phyloP scores from a whole-genome alignment of 345 rosid species.

The Brassica nigra region DNA sequence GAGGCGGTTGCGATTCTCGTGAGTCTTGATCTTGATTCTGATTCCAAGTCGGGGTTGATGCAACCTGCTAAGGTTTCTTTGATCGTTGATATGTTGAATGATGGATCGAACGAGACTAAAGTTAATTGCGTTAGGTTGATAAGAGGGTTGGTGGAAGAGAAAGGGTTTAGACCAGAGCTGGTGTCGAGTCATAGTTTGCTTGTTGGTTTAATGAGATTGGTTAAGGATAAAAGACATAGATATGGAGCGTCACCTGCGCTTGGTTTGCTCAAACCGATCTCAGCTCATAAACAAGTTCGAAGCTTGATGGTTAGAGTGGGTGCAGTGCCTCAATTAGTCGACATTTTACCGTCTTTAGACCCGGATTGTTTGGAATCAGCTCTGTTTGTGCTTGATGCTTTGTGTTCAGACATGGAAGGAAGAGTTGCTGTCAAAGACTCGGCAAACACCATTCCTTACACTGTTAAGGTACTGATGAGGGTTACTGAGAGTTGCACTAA shows the following conservation, averaged over 20 bases:
- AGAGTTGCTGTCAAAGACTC: slow-evolving; percentile 61
- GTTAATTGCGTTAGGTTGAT: slow-evolving; percentile 61
- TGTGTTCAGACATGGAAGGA: slow-evolving; percentile 54
- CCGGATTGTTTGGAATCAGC: slow-evolving; percentile 59
- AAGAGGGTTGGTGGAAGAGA: slow-evolving; percentile 49
- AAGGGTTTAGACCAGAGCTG: slow-evolving; percentile 50
- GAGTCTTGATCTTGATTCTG: slow-evolving; percentile 60
- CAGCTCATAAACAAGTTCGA: slow-evolving; percentile 45
- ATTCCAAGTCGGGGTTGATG: slow-evolving; percentile 54
- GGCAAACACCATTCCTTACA: slow-evolving; percentile 52
- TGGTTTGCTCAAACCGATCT: slow-evolving; percentile 51
- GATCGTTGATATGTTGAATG: slow-evolving; percentile 75
- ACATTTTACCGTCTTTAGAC: slow-evolving; percentile 50
- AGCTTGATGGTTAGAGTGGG: slow-evolving; percentile 56
- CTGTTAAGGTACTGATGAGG: slow-evolving; percentile 57
- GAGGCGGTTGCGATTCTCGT: slow-evolving; percentile 72
- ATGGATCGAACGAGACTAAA: slow-evolving; percentile 73
- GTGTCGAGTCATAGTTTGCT: slow-evolving; percentile 67
- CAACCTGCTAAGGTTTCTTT: slow-evolving; percentile 70
- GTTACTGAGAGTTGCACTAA: slow-evolving; percentile 64
- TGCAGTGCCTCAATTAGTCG: slow-evolving; percentile 60
- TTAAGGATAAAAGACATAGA: slow-evolving; percentile 56
- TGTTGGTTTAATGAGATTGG: slow-evolving; percentile 63
- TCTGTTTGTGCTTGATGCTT: slow-evolving; percentile 47
- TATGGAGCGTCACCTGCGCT: slow-evolving; percentile 57